Conservation (phyloP, 352 stramenopile species). For the Pythium scleroteichum region DNA sequence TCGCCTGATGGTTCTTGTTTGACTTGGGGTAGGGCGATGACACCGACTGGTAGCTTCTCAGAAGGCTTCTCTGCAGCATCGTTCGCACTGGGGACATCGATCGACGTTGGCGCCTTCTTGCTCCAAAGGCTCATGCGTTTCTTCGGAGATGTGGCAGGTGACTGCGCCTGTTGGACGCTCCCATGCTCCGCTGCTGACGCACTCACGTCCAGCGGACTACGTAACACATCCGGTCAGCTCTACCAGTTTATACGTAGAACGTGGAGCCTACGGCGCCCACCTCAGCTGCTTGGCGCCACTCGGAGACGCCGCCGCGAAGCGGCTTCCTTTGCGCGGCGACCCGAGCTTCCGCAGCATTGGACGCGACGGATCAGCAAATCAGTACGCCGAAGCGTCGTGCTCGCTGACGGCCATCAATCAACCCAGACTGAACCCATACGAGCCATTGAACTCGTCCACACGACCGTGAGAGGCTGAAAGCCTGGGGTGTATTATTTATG, state of each 20-base stretch:
- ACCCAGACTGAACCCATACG: background rate
- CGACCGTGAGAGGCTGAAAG: background rate
- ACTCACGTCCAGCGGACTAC: background rate
- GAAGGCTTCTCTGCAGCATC: background rate
- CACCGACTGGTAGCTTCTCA: no score
- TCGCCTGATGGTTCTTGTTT: background rate
- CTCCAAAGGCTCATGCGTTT: constrained; percentile 13
- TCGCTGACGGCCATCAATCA: background rate
- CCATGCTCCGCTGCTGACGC: background rate
- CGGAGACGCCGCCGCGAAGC: constrained; percentile 8
- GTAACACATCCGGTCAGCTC: background rate
- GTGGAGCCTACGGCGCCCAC: no score
- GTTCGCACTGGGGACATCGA: background rate
- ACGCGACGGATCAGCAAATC: background rate
- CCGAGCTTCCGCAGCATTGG: constrained; percentile 23
- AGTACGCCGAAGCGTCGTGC: background rate
- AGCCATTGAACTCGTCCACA: no score
- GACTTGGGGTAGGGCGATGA: no score
- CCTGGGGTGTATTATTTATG: constrained; percentile 2
- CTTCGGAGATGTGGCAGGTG: constrained; percentile 1
- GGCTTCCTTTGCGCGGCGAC: constrained; percentile 16
- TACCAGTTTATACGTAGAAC: no score
- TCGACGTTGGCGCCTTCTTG: constrained; percentile 11
- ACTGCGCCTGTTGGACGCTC: background rate
- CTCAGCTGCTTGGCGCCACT: constrained; percentile 4